These are phyloP conservation scores for Gynochthodes officinalis DNA, from an alignment of 257 asterid species.

Conservation along the genomic window DNA sequence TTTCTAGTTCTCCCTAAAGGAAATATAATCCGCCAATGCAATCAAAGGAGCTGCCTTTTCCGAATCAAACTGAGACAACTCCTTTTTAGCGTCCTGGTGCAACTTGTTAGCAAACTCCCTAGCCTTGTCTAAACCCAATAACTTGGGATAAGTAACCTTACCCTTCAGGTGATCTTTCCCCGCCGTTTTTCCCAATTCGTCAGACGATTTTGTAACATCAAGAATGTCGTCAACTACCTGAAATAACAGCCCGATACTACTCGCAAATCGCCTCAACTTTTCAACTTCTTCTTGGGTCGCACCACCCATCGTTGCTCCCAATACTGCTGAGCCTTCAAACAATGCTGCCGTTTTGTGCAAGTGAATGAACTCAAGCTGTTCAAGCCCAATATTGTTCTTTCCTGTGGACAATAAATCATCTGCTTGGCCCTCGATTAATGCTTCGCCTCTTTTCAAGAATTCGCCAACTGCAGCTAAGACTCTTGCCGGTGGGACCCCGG, in stretches of 20 bases:
- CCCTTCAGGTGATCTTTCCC: slow-evolving; percentile 60
- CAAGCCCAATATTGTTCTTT: slow-evolving; percentile 33
- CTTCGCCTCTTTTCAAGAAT: slow-evolving; percentile 67
- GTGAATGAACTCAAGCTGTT: slow-evolving; percentile 59
- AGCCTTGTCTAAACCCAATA: slow-evolving; percentile 66
- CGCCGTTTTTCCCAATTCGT: slow-evolving; percentile 69
- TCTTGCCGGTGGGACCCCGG: slow-evolving; percentile 15
- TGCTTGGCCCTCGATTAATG: slow-evolving; percentile 72
- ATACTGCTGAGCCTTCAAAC: slow-evolving; percentile 58
- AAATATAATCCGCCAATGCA: slow-evolving; percentile 71
- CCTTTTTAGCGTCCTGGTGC: slow-evolving; percentile 53
- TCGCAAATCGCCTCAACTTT: slow-evolving; percentile 46
- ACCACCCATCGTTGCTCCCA: slow-evolving; percentile 71
- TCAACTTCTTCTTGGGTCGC: slow-evolving; percentile 44
- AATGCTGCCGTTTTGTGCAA: slow-evolving; percentile 67
- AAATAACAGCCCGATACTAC: slow-evolving; percentile 59
- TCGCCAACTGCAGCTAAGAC: slow-evolving; percentile 39
- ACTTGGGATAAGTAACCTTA: slow-evolving; percentile 69
- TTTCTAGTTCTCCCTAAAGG: slow-evolving; percentile 19
- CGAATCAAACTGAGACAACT: slow-evolving; percentile 48
- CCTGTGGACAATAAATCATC: slow-evolving; percentile 56
- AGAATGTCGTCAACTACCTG: slow-evolving; percentile 79
- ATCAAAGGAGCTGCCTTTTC: slow-evolving; percentile 54
- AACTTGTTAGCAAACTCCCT: slow-evolving; percentile 53
- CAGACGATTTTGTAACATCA: slow-evolving; percentile 63